phyloP scores from a whole-genome alignment of 192 early-diverging fungal species.

The Coemansia sp. region DNA sequence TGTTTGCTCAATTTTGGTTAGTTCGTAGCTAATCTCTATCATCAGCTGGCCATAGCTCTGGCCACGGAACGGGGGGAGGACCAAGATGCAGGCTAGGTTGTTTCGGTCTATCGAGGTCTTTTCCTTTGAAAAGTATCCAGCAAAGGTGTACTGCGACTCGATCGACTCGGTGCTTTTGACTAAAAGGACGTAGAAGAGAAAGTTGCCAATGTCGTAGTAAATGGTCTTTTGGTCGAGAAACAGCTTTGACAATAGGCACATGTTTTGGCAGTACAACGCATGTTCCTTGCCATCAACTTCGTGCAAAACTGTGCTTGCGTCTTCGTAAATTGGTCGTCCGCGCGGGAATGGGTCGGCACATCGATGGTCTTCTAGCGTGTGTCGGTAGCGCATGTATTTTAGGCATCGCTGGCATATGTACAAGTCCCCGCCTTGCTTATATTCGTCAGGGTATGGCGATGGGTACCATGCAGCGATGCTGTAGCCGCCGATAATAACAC shows the following conservation, averaged over 20 bases:
- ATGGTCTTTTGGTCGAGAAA: conserved; percentile 97
- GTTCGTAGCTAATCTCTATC: conserved; percentile 91
- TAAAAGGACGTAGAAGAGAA: conserved; percentile 89
- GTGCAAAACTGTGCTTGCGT: conserved; percentile 57
- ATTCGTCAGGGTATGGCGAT: conserved; percentile 93
- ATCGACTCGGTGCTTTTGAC: conserved; percentile 26
- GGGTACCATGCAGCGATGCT: conserved; percentile 92
- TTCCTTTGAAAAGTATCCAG: conserved; percentile 98
- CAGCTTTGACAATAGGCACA: conserved; percentile 89
- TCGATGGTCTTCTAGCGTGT: conserved; percentile 61
- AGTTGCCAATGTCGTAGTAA: conserved; percentile 91
- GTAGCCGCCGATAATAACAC: conserved; percentile 73
- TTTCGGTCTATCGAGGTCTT: conserved; percentile 79
- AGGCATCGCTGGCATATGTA: conserved; percentile 92
- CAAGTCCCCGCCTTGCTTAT: conserved; percentile 63
- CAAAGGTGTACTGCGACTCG: conserved; percentile 61
- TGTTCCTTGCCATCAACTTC: conserved; percentile 87
- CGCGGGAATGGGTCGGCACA: conserved; percentile 66
- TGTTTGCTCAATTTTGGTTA: conserved; percentile 66
- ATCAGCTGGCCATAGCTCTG: conserved; percentile 82
- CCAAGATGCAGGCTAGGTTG: conserved; percentile 89
- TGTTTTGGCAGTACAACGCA: conserved; percentile 93
- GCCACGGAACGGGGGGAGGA: conserved; percentile 82
- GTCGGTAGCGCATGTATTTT: conserved; percentile 84
- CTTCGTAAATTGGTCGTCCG: conserved; percentile 79